Base-by-base conservation (phyloP, 2,329 filamentous ascomycete species). In the Aspergillus luchuensis region DNA sequence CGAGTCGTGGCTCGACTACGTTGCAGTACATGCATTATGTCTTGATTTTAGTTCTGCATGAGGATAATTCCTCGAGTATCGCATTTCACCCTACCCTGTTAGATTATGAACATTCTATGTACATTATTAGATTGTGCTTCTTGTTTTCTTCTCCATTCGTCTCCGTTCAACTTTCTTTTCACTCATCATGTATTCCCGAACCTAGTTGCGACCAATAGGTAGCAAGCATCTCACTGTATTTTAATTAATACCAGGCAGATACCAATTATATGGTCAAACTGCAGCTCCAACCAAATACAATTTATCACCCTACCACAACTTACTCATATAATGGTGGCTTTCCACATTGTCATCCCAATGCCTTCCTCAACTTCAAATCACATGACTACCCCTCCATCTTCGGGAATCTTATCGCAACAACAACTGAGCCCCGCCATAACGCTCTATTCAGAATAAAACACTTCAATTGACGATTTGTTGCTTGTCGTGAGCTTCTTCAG, bases 91-190 rank as follows among this genome's bases (percentile, higher is more conserved):
- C 25, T 51, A 38, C 15, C 19, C 50, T 60, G n/a, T 25, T n/a
- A 47, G 23, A 51, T 36, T n/a, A 57, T 66, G 33, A 53, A 55
- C 58, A 63, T 70, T 60, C 67, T 10, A 61, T 70, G 68, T 70
- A 70, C 41, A 70, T 68, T 67, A 69, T 69, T 69, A 61, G 60
- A 63, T 62, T 51, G 49, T 58, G 54, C 23, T 63, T 59, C 47
- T 56, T 39, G 15, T 23, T 21, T 28, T 30, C 11, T 5, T 13
- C 11, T 36, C 11, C 1, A 13, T 25, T 43, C n/a, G 25, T n/a
- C 38, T 33, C 30, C 30, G 8, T 54, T 13, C 11, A 33, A 8
- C 28, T 33, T 57, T 25, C 25, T 59, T 59, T 53, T 39, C 25
- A 8, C 23, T 11, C 48, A 50, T 56, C 28, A 48, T 58, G n/a